Evolutionary conservation across 352 stramenopile genomes (phyloP).

Genomic region (Phytophthora pisi): DNA sequence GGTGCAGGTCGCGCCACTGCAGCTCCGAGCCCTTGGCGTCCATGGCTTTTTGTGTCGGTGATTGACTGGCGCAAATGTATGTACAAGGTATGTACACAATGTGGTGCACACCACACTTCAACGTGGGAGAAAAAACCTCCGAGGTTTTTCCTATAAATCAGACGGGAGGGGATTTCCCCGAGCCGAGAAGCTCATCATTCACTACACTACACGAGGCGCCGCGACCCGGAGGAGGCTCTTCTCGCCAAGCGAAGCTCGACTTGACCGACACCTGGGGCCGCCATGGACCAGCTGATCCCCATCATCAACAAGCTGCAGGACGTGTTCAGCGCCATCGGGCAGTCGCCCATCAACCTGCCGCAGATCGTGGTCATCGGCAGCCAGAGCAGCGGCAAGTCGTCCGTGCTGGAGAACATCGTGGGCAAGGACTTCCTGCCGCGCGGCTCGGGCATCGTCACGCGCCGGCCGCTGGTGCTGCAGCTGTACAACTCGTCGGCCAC

Average conservation of each 20-base stretch:
- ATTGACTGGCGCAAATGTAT: constrained; percentile 14
- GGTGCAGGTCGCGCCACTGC: constrained; percentile 52
- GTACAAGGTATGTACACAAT: not conserved
- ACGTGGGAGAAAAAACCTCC: constrained; percentile 6
- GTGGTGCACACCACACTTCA: constrained; percentile 14
- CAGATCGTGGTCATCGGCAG: constrained; percentile 98
- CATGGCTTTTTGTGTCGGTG: constrained; percentile 4
- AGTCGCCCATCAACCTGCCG: constrained; percentile 96
- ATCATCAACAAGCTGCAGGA: constrained; percentile 99
- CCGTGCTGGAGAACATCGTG: constrained; percentile 96
- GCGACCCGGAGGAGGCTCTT: no score
- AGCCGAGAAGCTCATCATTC: no score
- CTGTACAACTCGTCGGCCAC: constrained; percentile 92
- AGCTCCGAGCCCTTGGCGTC: constrained; percentile 4
- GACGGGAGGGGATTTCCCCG: not conserved
- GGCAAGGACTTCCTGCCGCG: constrained; percentile 96
- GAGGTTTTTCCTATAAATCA: constrained; percentile 32
- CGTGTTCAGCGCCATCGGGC: constrained; percentile 96
- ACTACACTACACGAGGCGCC: no score
- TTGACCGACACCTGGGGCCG: not conserved
- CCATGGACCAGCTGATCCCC: constrained; percentile 99
- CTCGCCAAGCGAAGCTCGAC: no score
- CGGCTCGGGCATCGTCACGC: constrained; percentile 98
- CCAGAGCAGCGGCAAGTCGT: constrained; percentile 97
- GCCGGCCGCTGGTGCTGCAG: constrained; percentile 97